These are phyloP conservation scores for Bocquillonia castaneifolia DNA, from an alignment of 441 rosid genomes.

Conservation along the genomic window DNA sequence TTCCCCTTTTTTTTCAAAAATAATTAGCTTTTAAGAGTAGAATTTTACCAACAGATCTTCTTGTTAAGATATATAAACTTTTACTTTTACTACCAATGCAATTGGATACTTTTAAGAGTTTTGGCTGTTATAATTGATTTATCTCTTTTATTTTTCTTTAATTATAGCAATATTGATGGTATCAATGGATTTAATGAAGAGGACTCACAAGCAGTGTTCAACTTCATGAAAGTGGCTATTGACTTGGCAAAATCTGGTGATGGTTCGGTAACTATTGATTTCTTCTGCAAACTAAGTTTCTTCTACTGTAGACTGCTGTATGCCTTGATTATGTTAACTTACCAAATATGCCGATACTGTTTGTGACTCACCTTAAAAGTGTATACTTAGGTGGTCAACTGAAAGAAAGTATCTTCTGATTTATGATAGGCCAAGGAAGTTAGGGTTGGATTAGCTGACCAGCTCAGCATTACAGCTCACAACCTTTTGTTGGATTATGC, in stretches of 20 bases:
- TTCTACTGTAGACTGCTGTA: neutral
- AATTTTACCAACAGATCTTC: neutral
- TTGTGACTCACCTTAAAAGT: neutral
- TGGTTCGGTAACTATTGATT: constrained; percentile 44
- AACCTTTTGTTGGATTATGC: neutral
- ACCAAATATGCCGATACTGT: neutral
- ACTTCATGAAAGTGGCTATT: constrained; percentile 56
- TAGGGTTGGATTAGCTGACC: neutral
- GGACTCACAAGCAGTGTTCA: constrained; percentile 43
- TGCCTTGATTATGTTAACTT: neutral
- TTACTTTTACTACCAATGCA: neutral
- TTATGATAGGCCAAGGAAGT: neutral
- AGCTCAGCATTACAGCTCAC: neutral
- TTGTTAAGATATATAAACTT: neutral
- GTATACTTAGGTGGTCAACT: neutral
- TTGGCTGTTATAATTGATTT: neutral
- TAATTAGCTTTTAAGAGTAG: neutral
- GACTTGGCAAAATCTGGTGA: constrained; percentile 58
- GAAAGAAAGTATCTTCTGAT: neutral
- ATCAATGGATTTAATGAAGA: constrained; percentile 71
- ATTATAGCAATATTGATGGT: constrained; percentile 73
- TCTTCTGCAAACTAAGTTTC: constrained; percentile 11
- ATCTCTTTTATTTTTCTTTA: constrained; percentile 1
- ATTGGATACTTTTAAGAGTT: neutral
- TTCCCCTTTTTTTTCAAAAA: neutral